Evolutionary conservation across 2,329 filamentous ascomycete species (phyloP).

Genomic region (Venturia effusa): DNA sequence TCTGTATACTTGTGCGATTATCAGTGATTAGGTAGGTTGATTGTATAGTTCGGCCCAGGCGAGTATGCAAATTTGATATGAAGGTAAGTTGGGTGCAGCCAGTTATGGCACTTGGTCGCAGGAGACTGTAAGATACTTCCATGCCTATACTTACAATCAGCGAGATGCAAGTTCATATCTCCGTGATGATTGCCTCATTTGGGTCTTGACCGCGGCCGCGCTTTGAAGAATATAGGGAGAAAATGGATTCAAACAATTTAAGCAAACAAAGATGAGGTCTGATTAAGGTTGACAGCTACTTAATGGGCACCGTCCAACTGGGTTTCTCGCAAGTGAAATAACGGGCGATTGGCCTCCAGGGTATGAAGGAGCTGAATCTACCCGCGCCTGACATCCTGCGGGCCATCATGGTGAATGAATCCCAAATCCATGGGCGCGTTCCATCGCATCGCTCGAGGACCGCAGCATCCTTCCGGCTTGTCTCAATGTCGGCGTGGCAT

Average conservation of each 20-base stretch:
- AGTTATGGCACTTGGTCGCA: too few species aligned
- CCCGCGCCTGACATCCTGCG: background rate
- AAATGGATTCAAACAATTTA: background rate
- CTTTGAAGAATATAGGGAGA: background rate
- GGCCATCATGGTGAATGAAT: background rate
- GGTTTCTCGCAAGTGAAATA: background rate
- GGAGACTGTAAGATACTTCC: too few species aligned
- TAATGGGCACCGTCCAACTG: background rate
- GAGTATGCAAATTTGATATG: too few species aligned
- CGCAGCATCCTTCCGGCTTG: background rate
- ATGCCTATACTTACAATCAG: too few species aligned
- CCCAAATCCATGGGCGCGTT: background rate
- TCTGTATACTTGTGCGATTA: too few species aligned
- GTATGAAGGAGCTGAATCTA: background rate
- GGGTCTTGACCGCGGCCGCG: too few species aligned
- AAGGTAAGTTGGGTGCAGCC: too few species aligned
- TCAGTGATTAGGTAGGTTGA: too few species aligned
- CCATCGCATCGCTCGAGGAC: background rate
- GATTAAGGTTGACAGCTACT: conserved; percentile 2
- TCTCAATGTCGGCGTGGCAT: background rate
- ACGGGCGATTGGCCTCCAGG: background rate
- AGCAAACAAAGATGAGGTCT: background rate
- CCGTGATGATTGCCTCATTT: background rate
- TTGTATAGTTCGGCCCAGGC: too few species aligned
- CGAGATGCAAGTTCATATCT: too few species aligned